Evolutionary conservation across 257 asterid genomes (phyloP), one percentile per base, ranked within the genome.

Genomic region (Solanum paucissectum): DNA sequence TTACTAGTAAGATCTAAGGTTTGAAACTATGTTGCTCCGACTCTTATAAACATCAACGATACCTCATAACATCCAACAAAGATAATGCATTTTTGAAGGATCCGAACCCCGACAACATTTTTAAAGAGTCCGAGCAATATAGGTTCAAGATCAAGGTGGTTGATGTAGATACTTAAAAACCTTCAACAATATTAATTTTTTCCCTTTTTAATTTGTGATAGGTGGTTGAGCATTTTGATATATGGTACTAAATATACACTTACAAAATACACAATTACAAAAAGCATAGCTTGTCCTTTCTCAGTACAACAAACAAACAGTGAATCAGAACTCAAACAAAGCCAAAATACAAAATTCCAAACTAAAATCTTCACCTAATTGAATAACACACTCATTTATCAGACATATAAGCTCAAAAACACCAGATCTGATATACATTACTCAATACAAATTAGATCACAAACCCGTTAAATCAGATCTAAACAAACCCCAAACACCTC

Each of bases 391-490:
- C 18, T 4, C 2, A 79, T 9, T 58, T 58, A 81, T 81, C 68
- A 46, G 8, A 2, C 55, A 81, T 29, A 44, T 29, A 25, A 81
- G 33, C 85, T 27, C 27, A 81, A 29, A 46, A 1, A 0, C 40
- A 81, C 18, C 68, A 81, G 85, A 81, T 81, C 68, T 81, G 85
- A 29, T 8, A 44, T 81, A 12, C 42, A 81, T 27, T 3, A 49
- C 55, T 7, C 85, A 49, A 29, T 18, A 46, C 18, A 5, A 81
- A 18, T 18, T 81, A 14, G 27, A 27, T 81, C 29, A 68, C 74
- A 72, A 46, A 37, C 82, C 83, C 76, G 42, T 68, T 84, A 77
- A 38, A 32, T 75, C 75, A 88, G 91, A 89, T 88, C 90, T 83
- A 91, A 13, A 21, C 10, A 55, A 16, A 38, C 20, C 5, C 25